Conservation (phyloP, 805 yeast species). For the Candida wancherniae region DNA sequence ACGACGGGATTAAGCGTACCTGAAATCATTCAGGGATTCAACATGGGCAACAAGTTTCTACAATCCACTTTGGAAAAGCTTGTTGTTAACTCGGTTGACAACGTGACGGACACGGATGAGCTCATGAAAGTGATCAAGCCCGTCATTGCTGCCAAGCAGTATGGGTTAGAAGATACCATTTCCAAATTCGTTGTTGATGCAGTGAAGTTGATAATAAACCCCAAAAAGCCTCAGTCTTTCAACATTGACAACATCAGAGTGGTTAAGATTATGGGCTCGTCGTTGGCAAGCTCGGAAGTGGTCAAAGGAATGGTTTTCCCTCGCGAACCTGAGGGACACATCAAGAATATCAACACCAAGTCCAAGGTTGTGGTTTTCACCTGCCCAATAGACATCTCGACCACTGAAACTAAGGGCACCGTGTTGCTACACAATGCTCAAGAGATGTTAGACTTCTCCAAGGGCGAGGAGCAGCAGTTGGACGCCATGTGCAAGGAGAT, state of each 20-base stretch:
- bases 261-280: conserved; percentile 93
- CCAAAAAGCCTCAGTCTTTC: conserved; percentile 57
- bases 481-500: conserved; percentile 82
- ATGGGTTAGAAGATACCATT: conserved; percentile 77
- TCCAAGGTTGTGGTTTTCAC: conserved; percentile 91
- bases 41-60: conserved; percentile 76
- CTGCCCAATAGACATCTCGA: conserved; percentile 89
- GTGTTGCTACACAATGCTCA: conserved; percentile 92
- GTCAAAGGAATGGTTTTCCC: conserved; percentile 98
- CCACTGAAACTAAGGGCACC: conserved; percentile 98
- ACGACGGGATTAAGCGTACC: conserved; percentile 84
- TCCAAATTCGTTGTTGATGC: conserved; percentile 82
- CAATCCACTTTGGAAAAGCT: conserved; percentile 62
- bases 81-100: conserved; percentile 56
- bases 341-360: conserved; percentile 54
- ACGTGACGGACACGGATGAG: conserved; percentile 49
- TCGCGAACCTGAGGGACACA: conserved; percentile 90
- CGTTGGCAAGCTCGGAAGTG: conserved; percentile 68
- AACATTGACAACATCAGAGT: conserved; percentile 93
- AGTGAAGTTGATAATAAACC: conserved; percentile 68
- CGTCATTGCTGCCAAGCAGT: conserved; percentile 89
- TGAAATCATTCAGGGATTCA: conserved; percentile 91
- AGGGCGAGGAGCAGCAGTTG: conserved; percentile 93
- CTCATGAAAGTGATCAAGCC: conserved; percentile 73
- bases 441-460: conserved; percentile 93